Evolutionary conservation across 352 stramenopile species (phyloP).

Genomic region (Phytophthora sansomeana): DNA sequence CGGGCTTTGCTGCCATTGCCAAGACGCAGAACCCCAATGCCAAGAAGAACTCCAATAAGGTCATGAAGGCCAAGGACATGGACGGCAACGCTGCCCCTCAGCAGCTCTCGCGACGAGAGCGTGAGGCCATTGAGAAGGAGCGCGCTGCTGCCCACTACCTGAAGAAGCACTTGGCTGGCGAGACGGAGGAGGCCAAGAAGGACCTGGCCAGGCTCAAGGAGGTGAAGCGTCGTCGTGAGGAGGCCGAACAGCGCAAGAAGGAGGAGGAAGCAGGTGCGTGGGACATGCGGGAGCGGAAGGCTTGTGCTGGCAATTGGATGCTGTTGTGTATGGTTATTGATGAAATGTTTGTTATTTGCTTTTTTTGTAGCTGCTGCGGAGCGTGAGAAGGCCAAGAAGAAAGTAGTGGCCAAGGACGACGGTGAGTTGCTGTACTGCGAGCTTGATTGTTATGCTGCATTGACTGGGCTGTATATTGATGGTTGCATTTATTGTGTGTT

Average conservation of each 20-base stretch:
- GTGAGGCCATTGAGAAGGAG: slow-evolving; percentile 90
- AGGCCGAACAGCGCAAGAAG: slow-evolving; percentile 81
- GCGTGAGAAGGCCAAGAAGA: slow-evolving; percentile 75
- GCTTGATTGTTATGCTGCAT: background rate
- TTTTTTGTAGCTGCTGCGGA: slow-evolving; percentile 56
- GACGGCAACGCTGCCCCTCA: slow-evolving; percentile 59
- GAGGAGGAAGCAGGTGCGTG: slow-evolving; percentile 77
- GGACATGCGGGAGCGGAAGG: slow-evolving; percentile 6
- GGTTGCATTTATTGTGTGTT: background rate
- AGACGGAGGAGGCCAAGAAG: slow-evolving; percentile 90
- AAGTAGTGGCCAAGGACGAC: slow-evolving; percentile 63
- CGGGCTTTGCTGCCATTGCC: slow-evolving; percentile 69
- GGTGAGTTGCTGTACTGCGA: slow-evolving; percentile 42
- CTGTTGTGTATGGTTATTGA: background rate
- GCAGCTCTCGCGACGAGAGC: slow-evolving; percentile 84
- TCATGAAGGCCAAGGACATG: slow-evolving; percentile 91
- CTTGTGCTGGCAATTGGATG: too few relatives aligned
- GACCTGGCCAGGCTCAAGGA: slow-evolving; percentile 82
- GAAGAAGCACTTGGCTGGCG: slow-evolving; percentile 86
- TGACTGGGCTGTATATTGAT: slow-evolving; percentile 4
- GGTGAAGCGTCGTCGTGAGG: slow-evolving; percentile 83
- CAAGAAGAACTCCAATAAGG: slow-evolving; percentile 72
- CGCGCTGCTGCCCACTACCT: slow-evolving; percentile 72
- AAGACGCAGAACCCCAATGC: slow-evolving; percentile 89
- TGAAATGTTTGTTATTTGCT: background rate